Evolutionary conservation across 768 basidiomycete genomes (phyloP).

Genomic region (Pisolithus microcarpus): DNA sequence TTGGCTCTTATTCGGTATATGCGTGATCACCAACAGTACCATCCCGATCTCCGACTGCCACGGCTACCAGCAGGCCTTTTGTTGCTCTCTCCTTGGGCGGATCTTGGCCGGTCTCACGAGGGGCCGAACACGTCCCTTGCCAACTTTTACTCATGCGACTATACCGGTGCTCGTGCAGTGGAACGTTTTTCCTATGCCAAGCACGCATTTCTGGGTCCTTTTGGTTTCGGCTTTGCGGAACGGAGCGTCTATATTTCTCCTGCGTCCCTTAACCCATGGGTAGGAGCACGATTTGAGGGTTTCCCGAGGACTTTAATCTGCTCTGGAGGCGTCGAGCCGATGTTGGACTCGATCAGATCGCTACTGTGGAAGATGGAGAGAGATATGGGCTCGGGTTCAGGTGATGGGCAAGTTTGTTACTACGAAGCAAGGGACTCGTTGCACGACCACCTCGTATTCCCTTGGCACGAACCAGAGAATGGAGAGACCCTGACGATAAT

Average conservation of each 20-base stretch:
- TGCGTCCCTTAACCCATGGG: slow-evolving; percentile 36
- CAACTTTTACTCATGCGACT: slow-evolving; percentile 17
- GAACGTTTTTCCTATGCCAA: slow-evolving; percentile 26
- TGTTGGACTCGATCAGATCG: slow-evolving; percentile 47
- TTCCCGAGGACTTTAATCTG: slow-evolving; percentile 59
- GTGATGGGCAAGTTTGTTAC: slow-evolving; percentile 36
- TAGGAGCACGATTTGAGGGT: slow-evolving; percentile 39
- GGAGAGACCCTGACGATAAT: slow-evolving; percentile 41
- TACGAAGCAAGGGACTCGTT: slow-evolving; percentile 44
- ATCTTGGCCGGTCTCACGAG: slow-evolving; percentile 15
- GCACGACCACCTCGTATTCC: slow-evolving; percentile 48
- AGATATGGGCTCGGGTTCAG: slow-evolving; percentile 42
- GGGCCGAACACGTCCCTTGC: slow-evolving; percentile 32
- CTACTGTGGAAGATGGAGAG: slow-evolving; percentile 43
- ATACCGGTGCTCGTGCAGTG: slow-evolving; percentile 19
- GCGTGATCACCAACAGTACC: slow-evolving; percentile 9
- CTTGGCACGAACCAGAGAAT: slow-evolving; percentile 52
- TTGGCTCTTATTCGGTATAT: slow-evolving; percentile 35
- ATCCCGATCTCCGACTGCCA: slow-evolving; percentile 12
- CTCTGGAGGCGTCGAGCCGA: slow-evolving; percentile 50
- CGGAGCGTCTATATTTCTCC: slow-evolving; percentile 56
- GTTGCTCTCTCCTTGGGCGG: slow-evolving; percentile 29
- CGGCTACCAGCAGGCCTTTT: slow-evolving; percentile 24
- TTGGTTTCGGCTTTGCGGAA: slow-evolving; percentile 39
- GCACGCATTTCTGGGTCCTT: slow-evolving; percentile 42